A percentile compares a stretch with the other conserved stretches of the same genome.
Evolutionary conservation across 1,284 basidiomycete genomes (phyloP).

Genomic region (Anthracocystis walkeri): DNA sequence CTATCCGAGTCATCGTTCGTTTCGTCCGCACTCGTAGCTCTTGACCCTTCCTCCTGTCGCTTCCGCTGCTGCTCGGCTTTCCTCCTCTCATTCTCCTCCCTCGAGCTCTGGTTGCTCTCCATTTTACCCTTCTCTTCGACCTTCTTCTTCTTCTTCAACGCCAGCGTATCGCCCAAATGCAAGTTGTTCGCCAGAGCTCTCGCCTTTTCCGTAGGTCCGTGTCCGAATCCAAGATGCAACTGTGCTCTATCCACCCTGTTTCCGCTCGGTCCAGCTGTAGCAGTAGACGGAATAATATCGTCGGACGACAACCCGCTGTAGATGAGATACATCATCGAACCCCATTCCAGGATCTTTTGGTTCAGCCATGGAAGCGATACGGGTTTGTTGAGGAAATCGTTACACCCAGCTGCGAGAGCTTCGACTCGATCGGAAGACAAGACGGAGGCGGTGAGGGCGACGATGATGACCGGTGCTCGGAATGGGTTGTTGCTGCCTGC

Average conservation of each 20-base stretch:
- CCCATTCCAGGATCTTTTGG: slow-evolving; percentile 99
- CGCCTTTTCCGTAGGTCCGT: slow-evolving; percentile 47
- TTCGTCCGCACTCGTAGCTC: not conserved
- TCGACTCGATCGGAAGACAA: slow-evolving; percentile 91
- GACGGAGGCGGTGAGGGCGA: slow-evolving; percentile 94
- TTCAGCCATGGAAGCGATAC: slow-evolving; percentile 95
- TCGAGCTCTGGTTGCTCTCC: slow-evolving; percentile 2
- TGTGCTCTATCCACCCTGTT: slow-evolving; percentile 29
- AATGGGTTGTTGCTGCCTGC: slow-evolving; percentile 72
- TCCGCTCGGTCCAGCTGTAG: not conserved
- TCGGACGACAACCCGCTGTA: slow-evolving; percentile 53
- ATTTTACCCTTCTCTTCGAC: not conserved
- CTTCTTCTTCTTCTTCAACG: slow-evolving; percentile 44
- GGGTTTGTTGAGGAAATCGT: slow-evolving; percentile 98
- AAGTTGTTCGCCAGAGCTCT: slow-evolving; percentile 53
- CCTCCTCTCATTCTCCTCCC: slow-evolving; percentile 3
- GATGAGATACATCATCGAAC: slow-evolving; percentile 71
- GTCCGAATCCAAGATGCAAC: slow-evolving; percentile 46
- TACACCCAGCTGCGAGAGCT: slow-evolving; percentile 96
- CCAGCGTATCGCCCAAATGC: slow-evolving; percentile 39
- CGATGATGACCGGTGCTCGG: slow-evolving; percentile 96
- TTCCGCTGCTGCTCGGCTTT: slow-evolving; percentile 3
- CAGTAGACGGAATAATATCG: slow-evolving; percentile 8
- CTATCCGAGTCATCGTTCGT: not conserved
- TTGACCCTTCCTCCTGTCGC: not conserved